Evolutionary conservation across 495 filamentous ascomycete genomes (phyloP).

Genomic region (Podospora pseudoanserina): DNA sequence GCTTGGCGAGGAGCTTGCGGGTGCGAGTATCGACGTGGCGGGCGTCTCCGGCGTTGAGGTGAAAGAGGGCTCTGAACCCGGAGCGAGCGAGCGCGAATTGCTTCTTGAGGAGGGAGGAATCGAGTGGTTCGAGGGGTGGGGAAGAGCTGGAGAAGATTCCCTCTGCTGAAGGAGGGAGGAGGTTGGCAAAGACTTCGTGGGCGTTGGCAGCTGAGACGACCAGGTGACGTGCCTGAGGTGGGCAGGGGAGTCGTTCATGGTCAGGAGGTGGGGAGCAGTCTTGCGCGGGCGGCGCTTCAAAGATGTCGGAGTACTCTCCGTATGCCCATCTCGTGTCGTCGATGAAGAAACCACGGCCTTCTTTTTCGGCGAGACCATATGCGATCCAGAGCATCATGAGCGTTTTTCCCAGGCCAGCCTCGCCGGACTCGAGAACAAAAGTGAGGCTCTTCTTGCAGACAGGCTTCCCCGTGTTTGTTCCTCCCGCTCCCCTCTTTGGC

Average conservation of each 20-base stretch:
- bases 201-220: conserved; percentile 63
- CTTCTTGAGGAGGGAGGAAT: conserved; percentile 31
- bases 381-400: conserved; percentile 72
- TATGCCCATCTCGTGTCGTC: conserved; percentile 76
- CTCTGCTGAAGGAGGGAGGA: conserved; percentile 34
- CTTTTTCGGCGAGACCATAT: conserved; percentile 67
- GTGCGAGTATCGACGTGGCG: conserved; percentile 52
- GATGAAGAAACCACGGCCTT: conserved; percentile 68
- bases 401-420: conserved; percentile 65
- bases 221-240: conserved; percentile 62
- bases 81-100: conserved; percentile 58
- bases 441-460: conserved; percentile 66
- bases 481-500: conserved; percentile 30
- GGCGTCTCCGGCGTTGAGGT: conserved; percentile 53
- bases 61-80: conserved; percentile 65
- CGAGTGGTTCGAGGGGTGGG: conserved; percentile 40
- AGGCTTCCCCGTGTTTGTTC: conserved; percentile 34
- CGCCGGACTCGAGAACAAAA: conserved; percentile 62
- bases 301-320: conserved; percentile 63
- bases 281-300: conserved; percentile 55
- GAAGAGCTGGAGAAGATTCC: conserved; percentile 42
- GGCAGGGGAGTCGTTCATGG: conserved; percentile 66
- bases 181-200: conserved; percentile 49
- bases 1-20: conserved; percentile 43
- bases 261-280: conserved; percentile 58